Evolutionary conservation across 1,284 basidiomycete genomes (phyloP).

Genomic region (Prillingera fragicola): DNA sequence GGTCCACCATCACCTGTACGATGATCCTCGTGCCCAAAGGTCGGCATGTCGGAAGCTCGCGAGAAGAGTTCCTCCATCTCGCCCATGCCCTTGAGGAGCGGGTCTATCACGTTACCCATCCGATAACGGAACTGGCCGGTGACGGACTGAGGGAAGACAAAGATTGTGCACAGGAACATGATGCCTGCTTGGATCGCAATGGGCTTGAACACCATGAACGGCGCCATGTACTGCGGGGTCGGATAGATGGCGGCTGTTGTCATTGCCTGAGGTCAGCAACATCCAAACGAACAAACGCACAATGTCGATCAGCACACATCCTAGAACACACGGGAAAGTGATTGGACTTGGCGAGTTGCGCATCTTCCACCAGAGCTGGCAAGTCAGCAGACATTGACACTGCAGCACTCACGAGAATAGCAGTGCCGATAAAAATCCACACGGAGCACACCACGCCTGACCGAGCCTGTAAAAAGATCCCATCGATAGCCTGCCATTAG

Average conservation of each 20-base stretch:
- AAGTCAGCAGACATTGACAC: not conserved
- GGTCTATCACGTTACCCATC: slow-evolving; percentile 32
- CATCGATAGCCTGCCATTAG: slow-evolving; percentile 40
- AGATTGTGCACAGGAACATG: slow-evolving; percentile 27
- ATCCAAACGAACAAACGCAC: slow-evolving; percentile 11
- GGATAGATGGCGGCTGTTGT: slow-evolving; percentile 36
- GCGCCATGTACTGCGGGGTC: slow-evolving; percentile 28
- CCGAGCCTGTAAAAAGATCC: slow-evolving; percentile 41
- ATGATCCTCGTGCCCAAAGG: not conserved
- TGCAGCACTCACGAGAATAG: slow-evolving; percentile 26
- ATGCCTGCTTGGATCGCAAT: slow-evolving; percentile 43
- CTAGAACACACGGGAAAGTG: slow-evolving; percentile 43
- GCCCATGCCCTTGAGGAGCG: slow-evolving; percentile 26
- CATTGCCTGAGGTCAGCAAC: slow-evolving; percentile 23
- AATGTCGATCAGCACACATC: slow-evolving; percentile 42
- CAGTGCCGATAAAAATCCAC: slow-evolving; percentile 38
- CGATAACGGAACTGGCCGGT: slow-evolving; percentile 39
- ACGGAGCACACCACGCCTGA: slow-evolving; percentile 37
- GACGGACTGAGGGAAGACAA: slow-evolving; percentile 46
- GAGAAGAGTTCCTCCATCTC: slow-evolving; percentile 35
- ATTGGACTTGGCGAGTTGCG: slow-evolving; percentile 43
- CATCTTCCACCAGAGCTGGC: slow-evolving; percentile 43
- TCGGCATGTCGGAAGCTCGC: slow-evolving; percentile 6
- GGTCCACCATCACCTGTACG: not conserved
- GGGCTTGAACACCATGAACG: slow-evolving; percentile 42